Evolutionary conservation across 164 flowering plant species (phyloP), one percentile per base, ranked within the genome.

Genomic region (Vitis rotundifolia): DNA sequence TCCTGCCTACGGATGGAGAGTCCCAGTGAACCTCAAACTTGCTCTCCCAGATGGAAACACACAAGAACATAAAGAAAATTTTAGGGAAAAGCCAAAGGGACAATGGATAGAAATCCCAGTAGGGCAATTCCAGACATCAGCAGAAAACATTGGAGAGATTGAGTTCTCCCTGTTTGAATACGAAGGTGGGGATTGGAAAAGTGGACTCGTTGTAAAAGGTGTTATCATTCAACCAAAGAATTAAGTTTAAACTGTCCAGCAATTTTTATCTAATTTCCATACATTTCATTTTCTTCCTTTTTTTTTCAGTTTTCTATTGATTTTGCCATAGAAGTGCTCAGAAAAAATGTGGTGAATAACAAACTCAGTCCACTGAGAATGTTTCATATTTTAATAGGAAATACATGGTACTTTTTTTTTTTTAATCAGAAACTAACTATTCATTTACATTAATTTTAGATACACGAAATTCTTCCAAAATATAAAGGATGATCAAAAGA

Each of bases 121-220:
- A 2, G 97, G 26, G 92, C 1, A 81, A 82, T 61, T 72, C 88
- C 55, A 59, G 8, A 26, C 76, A 5, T 63, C 75, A 6, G 55
- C 62, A 12, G 74, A 63, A 6, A 71, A 75, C 16, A 49, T 15
- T 1, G 91, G 88, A 59, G 83, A 82, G 9, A 76, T 89, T 13
- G 75, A 84, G 47, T 72, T 87, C 64, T 81, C 82, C 3, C 15
- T 88, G 76, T 79, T 62, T 63, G 93, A 88, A 68, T 70, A 74
- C 49, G 78, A 83, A 61, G 84, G 79, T 10, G 89, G 91, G 15
- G 14, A 66, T 22, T 22, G 94, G 97, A 91, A 91, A 72, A 72
- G 56, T 49, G 93, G 97, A 61, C 83, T 91, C 16, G 44, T 82
- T n/a, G 49, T 91, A 53, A 85, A 83, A 73, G 91, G 91, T 49